Evolutionary conservation across 768 basidiomycete species (phyloP), one percentile per base, ranked within the genome.

Genomic region (Dictyophora rubrovolvata): DNA sequence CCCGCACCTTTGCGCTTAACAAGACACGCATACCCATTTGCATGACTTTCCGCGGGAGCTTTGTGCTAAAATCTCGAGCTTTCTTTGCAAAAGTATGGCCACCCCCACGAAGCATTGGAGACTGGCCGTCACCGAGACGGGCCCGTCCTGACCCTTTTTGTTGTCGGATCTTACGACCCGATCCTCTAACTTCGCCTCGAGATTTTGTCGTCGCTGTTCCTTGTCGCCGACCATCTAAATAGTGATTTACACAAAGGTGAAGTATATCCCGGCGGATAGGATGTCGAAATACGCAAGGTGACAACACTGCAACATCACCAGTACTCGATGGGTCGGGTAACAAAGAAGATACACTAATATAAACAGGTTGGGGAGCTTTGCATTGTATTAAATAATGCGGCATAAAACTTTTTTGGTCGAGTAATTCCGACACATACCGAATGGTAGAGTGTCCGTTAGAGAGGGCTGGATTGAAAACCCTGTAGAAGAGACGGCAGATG

Each of bases 141-240:
- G 96, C 96, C 64, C 72, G 77, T 61, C 96, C 95, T 16, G 83
- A 80, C 9, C 95, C 95, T 71, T 99, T 99, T 70, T 99, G 96
- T 6, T 78, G 85, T 42, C 86, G 82, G 60, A 98, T 82, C 74
- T 99, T 99, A 66, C 79, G 75, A 9, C 92, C 92, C 1, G 93
- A 95, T 42, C 89, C 93, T 55, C 81, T 78, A 12, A 98, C 93
- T 71, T 97, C 92, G 21, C 81, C 84, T 58, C 96, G 87, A 34
- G 88, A 92, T 73, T 96, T 97, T 17, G 93, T 96, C 62, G 77
- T 86, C 21, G 91, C 93, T 12, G 89, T 87, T 28, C 95, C 95
- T 74, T 93, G 88, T n/a, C 95, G 85, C 16, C 93, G 78, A 18
- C 84, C 81, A 67, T 96, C 91, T 46, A 87, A 83, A 68, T 96